Evolutionary conservation across 164 flowering plant genomes (phyloP).

Genomic region (Stephania japonica): DNA sequence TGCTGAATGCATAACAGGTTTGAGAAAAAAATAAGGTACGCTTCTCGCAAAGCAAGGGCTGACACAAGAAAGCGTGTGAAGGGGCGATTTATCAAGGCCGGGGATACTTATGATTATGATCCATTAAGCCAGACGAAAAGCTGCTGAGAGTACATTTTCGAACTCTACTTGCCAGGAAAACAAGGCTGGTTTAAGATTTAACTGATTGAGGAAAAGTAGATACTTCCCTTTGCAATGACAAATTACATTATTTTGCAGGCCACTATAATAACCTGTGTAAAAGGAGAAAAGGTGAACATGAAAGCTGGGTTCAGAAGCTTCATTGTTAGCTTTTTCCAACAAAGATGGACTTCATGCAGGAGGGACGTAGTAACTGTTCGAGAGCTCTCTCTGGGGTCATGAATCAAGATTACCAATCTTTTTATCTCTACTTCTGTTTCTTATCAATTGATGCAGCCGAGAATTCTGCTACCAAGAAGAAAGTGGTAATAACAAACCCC

Average conservation of each 20-base stretch:
- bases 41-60: constrained; percentile 61
- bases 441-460: not conserved
- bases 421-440: not conserved
- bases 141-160: constrained; percentile 28
- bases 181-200: constrained; percentile 9
- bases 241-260: constrained; percentile 20
- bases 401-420: not conserved
- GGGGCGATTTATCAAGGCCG: constrained; percentile 62
- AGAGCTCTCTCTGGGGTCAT: not conserved
- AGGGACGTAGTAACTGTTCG: not conserved
- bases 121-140: constrained; percentile 40
- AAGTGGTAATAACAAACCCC: not conserved
- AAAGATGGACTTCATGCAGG: not conserved
- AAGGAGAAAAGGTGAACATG: not conserved
- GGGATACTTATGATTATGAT: constrained; percentile 57
- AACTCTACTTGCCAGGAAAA: constrained; percentile 26
- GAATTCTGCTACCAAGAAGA: not conserved
- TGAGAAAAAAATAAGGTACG: constrained; percentile 56
- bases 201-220: constrained; percentile 11
- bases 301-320: constrained; percentile 8
- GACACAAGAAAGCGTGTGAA: constrained; percentile 59
- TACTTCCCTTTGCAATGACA: constrained; percentile 20
- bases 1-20: constrained; percentile 26
- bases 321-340: constrained; percentile 8
- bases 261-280: constrained; percentile 3